Percentiles rank a stretch among this genome's conserved stretches.
Evolutionary conservation across 345 rosid genomes (phyloP).

Genomic region (Pelargonium nanum): DNA sequence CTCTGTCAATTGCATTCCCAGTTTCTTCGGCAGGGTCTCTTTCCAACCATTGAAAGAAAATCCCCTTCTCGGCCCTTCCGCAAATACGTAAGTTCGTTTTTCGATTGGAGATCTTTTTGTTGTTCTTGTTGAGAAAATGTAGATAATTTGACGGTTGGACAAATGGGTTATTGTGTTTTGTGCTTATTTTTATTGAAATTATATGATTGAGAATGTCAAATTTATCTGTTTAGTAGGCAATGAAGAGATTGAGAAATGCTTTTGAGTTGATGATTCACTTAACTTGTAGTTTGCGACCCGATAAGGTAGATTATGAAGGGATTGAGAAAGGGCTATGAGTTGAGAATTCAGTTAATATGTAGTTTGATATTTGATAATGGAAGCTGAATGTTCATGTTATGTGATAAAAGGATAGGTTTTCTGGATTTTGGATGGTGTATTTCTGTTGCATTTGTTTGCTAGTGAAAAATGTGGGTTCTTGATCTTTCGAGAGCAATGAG

Average conservation of each 20-base stretch:
- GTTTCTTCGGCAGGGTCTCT: conserved; percentile 67
- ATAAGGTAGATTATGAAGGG: too few species aligned
- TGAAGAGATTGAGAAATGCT: too few species aligned
- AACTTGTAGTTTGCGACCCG: neutral
- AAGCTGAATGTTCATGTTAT: neutral
- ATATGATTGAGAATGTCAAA: neutral
- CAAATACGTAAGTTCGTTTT: conserved; percentile 50
- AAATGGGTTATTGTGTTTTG: too few species aligned
- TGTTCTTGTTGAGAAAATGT: too few species aligned
- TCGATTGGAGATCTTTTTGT: neutral
- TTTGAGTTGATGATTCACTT: too few species aligned
- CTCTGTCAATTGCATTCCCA: conserved; percentile 39
- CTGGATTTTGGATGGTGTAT: too few species aligned
- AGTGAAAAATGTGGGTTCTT: neutral
- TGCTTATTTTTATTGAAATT: conserved; percentile 7
- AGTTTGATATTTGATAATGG: too few species aligned
- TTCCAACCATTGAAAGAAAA: conserved; percentile 82
- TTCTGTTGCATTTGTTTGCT: too few species aligned
- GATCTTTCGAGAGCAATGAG: too few species aligned
- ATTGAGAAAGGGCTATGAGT: too few species aligned
- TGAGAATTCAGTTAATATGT: too few species aligned
- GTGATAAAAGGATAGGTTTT: neutral
- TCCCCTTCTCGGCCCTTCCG: conserved; percentile 91
- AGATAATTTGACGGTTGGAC: too few species aligned
- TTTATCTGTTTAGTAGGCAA: neutral